Conservation (phyloP, 2,329 filamentous ascomycete genomes). For the Beauveria varroae region DNA sequence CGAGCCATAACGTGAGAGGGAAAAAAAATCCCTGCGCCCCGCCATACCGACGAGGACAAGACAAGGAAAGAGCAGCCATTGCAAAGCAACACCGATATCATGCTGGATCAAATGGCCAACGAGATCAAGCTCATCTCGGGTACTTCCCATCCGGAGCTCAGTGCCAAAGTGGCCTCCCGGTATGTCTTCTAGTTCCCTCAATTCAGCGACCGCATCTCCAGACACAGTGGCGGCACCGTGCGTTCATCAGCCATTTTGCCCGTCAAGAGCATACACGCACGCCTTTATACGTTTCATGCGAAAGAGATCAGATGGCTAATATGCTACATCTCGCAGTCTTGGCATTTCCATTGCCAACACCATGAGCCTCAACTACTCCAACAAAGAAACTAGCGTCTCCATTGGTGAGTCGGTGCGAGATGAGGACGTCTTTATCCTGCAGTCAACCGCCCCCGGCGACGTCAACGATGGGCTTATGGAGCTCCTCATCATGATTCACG, state of each 20-base stretch:
- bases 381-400: conserved; percentile 82
- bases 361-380: conserved; percentile 76
- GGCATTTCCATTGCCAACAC: conserved; percentile 74
- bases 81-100: conserved; percentile 14
- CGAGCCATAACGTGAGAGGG: not conserved
- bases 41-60: conserved; percentile 1
- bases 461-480: conserved; percentile 99
- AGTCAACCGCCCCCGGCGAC: conserved; percentile 89
- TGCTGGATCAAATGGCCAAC: conserved; percentile 42
- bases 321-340: conserved; percentile 42
- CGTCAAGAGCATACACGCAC: not conserved
- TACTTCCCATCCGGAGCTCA: conserved; percentile 41
- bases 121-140: conserved; percentile 46
- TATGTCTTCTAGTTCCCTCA: conserved; percentile 20
- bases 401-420: conserved; percentile 95
- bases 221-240: not conserved
- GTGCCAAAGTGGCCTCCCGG: conserved; percentile 37
- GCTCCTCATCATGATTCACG: conserved; percentile 95
- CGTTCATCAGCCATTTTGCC: not conserved
- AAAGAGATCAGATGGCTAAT: conserved; percentile 1
- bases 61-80: not conserved
- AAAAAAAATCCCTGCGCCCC: conserved; percentile 9
- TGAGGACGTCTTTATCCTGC: conserved; percentile 96
- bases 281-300: not conserved
- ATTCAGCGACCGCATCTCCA: not conserved